Conservation (phyloP, 371 early-diverging fungal genomes). For the Mucor circinelloides region DNA sequence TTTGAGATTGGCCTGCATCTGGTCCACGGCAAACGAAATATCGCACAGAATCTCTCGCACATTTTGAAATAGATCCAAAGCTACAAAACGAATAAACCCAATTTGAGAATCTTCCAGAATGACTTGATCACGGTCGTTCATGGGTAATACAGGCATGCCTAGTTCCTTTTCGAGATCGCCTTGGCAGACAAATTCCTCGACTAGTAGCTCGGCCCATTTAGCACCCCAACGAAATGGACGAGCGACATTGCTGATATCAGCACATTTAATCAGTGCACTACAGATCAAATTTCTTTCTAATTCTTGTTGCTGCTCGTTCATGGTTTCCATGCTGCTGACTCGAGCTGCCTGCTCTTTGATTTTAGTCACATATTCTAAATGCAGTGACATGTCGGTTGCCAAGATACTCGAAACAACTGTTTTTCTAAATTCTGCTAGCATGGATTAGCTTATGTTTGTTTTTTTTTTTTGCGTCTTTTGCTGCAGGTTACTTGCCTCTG, state of each 20-base stretch:
- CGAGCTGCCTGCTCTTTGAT: slow-evolving; percentile 63
- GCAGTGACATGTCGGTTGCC: slow-evolving; percentile 84
- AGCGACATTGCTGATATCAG: slow-evolving; percentile 82
- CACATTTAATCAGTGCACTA: slow-evolving; percentile 79
- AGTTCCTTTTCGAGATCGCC: slow-evolving; percentile 66
- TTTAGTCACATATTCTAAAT: slow-evolving; percentile 72
- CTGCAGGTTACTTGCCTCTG: background rate
- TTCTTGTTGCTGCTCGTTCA: slow-evolving; percentile 22
- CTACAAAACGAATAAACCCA: slow-evolving; percentile 70
- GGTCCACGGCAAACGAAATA: slow-evolving; percentile 45
- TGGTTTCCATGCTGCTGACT: slow-evolving; percentile 2
- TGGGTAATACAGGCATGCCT: slow-evolving; percentile 55
- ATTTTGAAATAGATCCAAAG: slow-evolving; percentile 66
- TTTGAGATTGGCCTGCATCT: slow-evolving; percentile 39
- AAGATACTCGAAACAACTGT: slow-evolving; percentile 71
- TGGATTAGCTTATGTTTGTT: background rate
- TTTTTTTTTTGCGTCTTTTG: background rate
- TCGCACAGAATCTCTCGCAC: slow-evolving; percentile 35
- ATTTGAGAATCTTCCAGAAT: slow-evolving; percentile 67
- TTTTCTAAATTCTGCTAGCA: slow-evolving; percentile 60
- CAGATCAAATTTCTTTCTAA: slow-evolving; percentile 60
- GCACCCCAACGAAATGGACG: slow-evolving; percentile 58
- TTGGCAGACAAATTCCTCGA: slow-evolving; percentile 66
- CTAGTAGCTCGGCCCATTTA: slow-evolving; percentile 58
- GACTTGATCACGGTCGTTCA: slow-evolving; percentile 54